Percentiles rank a stretch among this genome's conserved stretches.
These are phyloP conservation scores for Penicillium desertorum DNA, from an alignment of 495 filamentous ascomycete species.

Conservation along the genomic window DNA sequence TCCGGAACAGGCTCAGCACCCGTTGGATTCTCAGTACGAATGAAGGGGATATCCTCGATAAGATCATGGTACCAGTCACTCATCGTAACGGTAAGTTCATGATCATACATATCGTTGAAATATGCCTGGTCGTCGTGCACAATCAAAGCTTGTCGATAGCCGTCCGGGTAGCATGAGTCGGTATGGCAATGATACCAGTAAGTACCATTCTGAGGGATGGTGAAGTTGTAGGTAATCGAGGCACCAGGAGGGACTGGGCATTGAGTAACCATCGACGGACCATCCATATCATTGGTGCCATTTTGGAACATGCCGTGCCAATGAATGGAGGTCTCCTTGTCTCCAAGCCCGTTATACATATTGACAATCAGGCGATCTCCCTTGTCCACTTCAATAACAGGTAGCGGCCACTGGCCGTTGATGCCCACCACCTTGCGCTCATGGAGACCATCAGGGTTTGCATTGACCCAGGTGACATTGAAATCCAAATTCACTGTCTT, in stretches of 20 bases:
- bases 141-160: conserved; percentile 68
- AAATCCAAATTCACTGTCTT: conserved; percentile 74
- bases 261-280: conserved; percentile 65
- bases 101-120: conserved; percentile 61
- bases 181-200: conserved; percentile 85
- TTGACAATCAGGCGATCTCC: conserved; percentile 73
- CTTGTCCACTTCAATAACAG: conserved; percentile 63
- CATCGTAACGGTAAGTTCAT: conserved; percentile 63
- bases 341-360: conserved; percentile 68
- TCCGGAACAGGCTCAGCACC: conserved; percentile 56
- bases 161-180: conserved; percentile 71
- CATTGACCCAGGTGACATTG: conserved; percentile 75
- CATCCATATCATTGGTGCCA: conserved; percentile 71
- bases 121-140: conserved; percentile 65
- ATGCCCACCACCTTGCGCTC: conserved; percentile 72
- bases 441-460: conserved; percentile 72
- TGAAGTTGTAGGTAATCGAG: conserved; percentile 74
- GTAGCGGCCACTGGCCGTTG: conserved; percentile 78
- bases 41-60: conserved; percentile 47
- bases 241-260: conserved; percentile 64
- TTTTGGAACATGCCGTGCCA: conserved; percentile 80
- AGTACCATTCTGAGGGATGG: conserved; percentile 70
- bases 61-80: conserved; percentile 64
- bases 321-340: conserved; percentile 69
- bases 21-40: conserved; percentile 49